Evolutionary conservation across 1,139 yeast genomes (phyloP).

Genomic region (Nakaseomyces sp.): DNA sequence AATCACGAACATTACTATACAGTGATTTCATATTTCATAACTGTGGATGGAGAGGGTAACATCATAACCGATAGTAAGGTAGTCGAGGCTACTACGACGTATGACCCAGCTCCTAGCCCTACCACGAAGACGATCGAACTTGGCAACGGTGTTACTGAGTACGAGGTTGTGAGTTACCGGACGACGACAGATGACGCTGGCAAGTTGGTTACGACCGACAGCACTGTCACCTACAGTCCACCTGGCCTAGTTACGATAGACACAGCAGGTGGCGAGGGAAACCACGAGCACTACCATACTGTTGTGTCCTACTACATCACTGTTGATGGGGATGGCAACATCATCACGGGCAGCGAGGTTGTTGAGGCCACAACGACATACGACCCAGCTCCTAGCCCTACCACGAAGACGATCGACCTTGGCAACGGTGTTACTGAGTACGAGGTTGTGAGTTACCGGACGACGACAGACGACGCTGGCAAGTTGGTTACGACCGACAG

Average conservation of each 20-base stretch:
- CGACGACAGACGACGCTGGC: no score
- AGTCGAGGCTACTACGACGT: background rate
- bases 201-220: background rate
- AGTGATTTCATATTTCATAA: background rate
- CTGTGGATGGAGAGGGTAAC: background rate
- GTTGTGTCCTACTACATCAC: constrained; percentile 1
- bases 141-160: no score
- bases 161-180: no score
- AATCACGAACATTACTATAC: background rate
- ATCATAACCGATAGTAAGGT: background rate
- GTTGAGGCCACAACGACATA: background rate
- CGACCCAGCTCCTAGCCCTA: background rate
- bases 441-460: no score
- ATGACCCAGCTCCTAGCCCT: background rate
- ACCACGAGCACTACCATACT: background rate
- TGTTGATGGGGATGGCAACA: background rate
- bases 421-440: no score
- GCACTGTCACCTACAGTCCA: background rate
- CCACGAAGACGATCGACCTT: background rate
- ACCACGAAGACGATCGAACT: background rate
- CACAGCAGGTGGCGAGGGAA: no score
- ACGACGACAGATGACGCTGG: no score
- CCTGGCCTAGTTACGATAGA: background rate
- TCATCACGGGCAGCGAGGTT: background rate
- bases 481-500: background rate